These are phyloP conservation scores for Begonia masoniana DNA, from an alignment of 306 rosid species.

Conservation along the genomic window DNA sequence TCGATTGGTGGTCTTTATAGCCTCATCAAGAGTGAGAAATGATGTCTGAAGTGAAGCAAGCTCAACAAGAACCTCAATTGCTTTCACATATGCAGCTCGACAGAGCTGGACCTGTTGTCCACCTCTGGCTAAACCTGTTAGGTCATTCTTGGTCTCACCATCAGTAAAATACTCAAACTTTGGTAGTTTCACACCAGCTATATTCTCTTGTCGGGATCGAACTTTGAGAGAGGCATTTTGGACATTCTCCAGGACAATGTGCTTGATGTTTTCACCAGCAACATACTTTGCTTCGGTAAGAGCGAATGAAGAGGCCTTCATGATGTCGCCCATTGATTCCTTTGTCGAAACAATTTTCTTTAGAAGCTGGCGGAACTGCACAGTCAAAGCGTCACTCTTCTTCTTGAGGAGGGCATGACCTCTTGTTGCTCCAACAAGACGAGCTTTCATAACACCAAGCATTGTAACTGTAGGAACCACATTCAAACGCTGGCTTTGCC, in stretches of 20 bases:
- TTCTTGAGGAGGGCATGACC: constrained; percentile 97
- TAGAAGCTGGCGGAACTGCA: constrained; percentile 75
- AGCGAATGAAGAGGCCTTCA: constrained; percentile 79
- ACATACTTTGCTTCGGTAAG: constrained; percentile 87
- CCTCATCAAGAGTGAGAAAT: constrained; percentile 81
- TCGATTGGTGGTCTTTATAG: constrained; percentile 87
- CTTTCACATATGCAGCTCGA: constrained; percentile 69
- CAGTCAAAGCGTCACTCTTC: constrained; percentile 92
- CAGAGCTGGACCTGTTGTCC: constrained; percentile 94
- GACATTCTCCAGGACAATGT: constrained; percentile 79
- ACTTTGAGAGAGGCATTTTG: constrained; percentile 63
- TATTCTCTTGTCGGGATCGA: constrained; percentile 71
- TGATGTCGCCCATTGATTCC: constrained; percentile 91
- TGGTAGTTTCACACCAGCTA: constrained; percentile 91
- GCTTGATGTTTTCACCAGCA: constrained; percentile 87
- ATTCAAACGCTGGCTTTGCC: constrained; percentile 81
- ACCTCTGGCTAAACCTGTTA: constrained; percentile 88
- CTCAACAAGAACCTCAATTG: constrained; percentile 91
- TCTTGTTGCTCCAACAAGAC: constrained; percentile 78
- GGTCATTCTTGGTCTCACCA: constrained; percentile 72
- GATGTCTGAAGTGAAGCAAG: constrained; percentile 96
- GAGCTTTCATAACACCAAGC: constrained; percentile 81
- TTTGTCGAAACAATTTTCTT: constrained; percentile 82
- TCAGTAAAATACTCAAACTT: constrained; percentile 65
- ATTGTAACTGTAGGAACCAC: constrained; percentile 95